These are phyloP conservation scores for Coffea humblotiana DNA, from an alignment of 305 asterid species.

Conservation along the genomic window DNA sequence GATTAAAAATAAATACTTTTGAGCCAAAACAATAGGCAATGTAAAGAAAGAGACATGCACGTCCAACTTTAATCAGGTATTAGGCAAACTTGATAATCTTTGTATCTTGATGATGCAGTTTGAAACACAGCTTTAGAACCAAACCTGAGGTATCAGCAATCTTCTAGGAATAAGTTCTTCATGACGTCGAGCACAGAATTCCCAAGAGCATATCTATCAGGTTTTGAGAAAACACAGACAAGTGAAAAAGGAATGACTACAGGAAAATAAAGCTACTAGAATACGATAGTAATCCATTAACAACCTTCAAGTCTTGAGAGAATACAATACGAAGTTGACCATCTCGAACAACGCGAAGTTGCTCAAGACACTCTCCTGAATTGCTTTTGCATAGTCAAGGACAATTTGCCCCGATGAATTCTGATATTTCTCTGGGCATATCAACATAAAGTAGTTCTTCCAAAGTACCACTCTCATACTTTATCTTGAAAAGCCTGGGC, in stretches of 20 bases:
- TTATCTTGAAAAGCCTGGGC: conserved; percentile 48
- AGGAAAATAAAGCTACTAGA: neutral
- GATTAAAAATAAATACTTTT: too few species aligned
- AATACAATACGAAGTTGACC: conserved; percentile 53
- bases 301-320: conserved; percentile 50
- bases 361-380: conserved; percentile 47
- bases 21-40: neutral
- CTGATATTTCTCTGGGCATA: conserved; percentile 39
- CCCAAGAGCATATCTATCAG: conserved; percentile 53
- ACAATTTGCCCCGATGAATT: conserved; percentile 42
- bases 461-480: conserved; percentile 41
- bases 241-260: neutral
- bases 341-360: conserved; percentile 45
- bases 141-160: conserved; percentile 49
- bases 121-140: neutral
- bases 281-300: neutral
- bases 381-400: conserved; percentile 47
- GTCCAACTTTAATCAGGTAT: neutral
- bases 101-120: neutral
- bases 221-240: conserved; percentile 1
- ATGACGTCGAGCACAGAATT: conserved; percentile 52
- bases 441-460: conserved; percentile 41
- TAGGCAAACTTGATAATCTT: neutral
- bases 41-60: neutral
- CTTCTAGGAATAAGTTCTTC: conserved; percentile 45